These are phyloP conservation scores for Venturia effusa DNA, from an alignment of 2,329 filamentous ascomycete species.

Conservation along the genomic window DNA sequence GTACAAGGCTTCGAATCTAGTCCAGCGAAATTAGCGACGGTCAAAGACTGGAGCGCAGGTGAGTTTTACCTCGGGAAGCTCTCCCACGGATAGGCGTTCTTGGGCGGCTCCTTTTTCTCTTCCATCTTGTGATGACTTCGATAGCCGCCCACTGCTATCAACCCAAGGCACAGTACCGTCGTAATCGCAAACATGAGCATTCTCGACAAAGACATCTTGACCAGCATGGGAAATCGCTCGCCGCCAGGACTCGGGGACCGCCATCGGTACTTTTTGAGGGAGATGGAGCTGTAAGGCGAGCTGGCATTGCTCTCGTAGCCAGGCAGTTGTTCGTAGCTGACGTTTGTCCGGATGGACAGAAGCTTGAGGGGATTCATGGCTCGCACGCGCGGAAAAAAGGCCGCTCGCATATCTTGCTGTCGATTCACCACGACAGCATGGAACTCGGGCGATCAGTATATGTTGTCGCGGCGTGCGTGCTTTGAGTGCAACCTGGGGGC, in stretches of 20 bases:
- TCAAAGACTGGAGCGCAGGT: not conserved
- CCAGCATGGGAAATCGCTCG: slow-evolving; percentile 15
- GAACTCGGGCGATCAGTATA: not conserved
- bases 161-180: slow-evolving; percentile 26
- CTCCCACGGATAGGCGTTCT: slow-evolving; percentile 33
- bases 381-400: slow-evolving; percentile 20
- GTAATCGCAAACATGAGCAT: slow-evolving; percentile 30
- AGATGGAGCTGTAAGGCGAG: slow-evolving; percentile 27
- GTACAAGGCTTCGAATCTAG: slow-evolving; percentile 36
- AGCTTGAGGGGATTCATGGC: slow-evolving; percentile 35
- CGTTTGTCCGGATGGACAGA: slow-evolving; percentile 28
- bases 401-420: slow-evolving; percentile 12
- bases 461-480: slow-evolving; percentile 5
- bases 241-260: slow-evolving; percentile 25
- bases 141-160: slow-evolving; percentile 33
- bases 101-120: slow-evolving; percentile 23
- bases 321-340: slow-evolving; percentile 37
- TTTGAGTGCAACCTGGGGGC: not conserved
- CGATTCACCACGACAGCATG: not conserved
- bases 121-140: slow-evolving; percentile 24
- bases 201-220: slow-evolving; percentile 29
- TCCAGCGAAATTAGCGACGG: not conserved
- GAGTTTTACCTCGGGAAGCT: slow-evolving; percentile 30
- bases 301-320: slow-evolving; percentile 29
- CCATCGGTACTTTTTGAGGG: slow-evolving; percentile 27